Evolutionary conservation across 1,284 basidiomycete genomes (phyloP), one percentile per base, ranked within the genome.

Genomic region (Thelephora terrestris): DNA sequence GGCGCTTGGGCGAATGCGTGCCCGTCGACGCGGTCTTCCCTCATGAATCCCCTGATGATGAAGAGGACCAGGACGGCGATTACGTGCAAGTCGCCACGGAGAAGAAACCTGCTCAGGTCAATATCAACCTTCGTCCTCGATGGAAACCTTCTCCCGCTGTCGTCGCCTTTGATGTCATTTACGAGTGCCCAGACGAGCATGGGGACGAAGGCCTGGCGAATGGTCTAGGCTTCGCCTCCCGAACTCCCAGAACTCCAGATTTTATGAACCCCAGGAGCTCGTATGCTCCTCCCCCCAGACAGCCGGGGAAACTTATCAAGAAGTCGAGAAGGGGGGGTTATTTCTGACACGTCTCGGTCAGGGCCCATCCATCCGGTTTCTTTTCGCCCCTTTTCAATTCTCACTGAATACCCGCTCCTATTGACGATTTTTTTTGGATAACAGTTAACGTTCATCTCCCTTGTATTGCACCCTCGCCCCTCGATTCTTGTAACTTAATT

Each of bases 1-100:
- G 71, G 55, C 77, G 66, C 56, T 69, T 84, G 2, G 81, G 81
- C 0, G 70, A 79, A 17, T 74, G 73, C 21, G 74, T 83, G 12
- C 81, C 81, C 3, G 53, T 71, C 0, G 67, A 73, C 37, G 67
- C 81, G 34, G 74, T 83, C 45, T 82, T 81, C 61, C 74, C 77
- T 18, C 35, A 32, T 3, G 29, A 32, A 12, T 14, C 6, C 14
- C n/a, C 9, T 9, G 39, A 42, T 4, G 39, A 20, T 4, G 39
- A 37, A 18, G n/a, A 45, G 25, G 44, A 25, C 5, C 12, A 35
- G 34, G 21, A 40, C 18, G 46, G 18, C 1, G 36, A 42, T 7
- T 18, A 23, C 17, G 25, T 32, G 7, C 6, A 32, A 12, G 34
- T 39, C 6, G 7, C 17, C 20, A 9, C 18, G 27, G 17, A 27